These are phyloP conservation scores for Phytophthora constricta DNA, from an alignment of 352 stramenopile genomes.

Conservation along the genomic window DNA sequence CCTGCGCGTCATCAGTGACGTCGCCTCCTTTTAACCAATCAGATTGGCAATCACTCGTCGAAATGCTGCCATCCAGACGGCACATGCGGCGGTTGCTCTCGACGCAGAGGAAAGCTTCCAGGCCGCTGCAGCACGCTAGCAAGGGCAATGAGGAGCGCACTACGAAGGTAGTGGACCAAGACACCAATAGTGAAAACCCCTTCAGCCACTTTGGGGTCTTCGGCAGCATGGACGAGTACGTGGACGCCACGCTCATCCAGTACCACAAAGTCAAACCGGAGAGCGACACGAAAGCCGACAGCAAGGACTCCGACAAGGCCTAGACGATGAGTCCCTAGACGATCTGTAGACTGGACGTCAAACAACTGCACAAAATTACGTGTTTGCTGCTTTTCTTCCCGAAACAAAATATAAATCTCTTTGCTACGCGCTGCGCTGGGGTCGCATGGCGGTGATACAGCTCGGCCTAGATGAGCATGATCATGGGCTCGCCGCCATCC, in stretches of 20 bases:
- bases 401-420: conserved; percentile 45
- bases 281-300: neutral
- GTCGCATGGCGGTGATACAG: neutral
- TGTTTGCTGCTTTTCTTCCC: conserved; percentile 30
- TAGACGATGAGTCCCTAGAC: no score
- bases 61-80: conserved; percentile 11
- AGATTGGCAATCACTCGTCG: neutral
- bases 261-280: conserved; percentile 49
- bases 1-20: conserved; percentile 19
- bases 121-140: conserved; percentile 7
- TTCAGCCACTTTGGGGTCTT: conserved; percentile 74
- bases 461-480: conserved; percentile 85
- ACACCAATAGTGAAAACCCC: conserved; percentile 19
- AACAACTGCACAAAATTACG: conserved; percentile 31
- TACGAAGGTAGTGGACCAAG: neutral
- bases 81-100: conserved; percentile 26
- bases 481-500: conserved; percentile 77
- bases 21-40: conserved; percentile 3
- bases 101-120: conserved; percentile 19
- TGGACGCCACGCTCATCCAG: conserved; percentile 69
- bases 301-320: conserved; percentile 10
- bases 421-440: conserved; percentile 9
- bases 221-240: conserved; percentile 71
- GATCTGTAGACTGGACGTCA: no score
- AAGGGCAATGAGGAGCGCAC: conserved; percentile 6